Conservation (phyloP, 371 early-diverging fungal species). For the Saksenaea oblongispora region DNA sequence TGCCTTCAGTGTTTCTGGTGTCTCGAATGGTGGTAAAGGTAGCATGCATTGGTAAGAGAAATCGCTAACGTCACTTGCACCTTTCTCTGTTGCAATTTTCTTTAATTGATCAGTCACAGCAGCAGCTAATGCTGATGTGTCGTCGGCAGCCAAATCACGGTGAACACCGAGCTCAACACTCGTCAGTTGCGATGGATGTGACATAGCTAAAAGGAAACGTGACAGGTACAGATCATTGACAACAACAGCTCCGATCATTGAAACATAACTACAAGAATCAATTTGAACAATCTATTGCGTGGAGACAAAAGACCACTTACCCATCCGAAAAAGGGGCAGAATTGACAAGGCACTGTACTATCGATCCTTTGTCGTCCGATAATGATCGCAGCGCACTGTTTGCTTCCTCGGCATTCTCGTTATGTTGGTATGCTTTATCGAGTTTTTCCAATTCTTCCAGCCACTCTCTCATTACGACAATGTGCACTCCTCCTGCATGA, state of each 20-base stretch:
- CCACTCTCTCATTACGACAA: slow-evolving; percentile 28
- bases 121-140: slow-evolving; percentile 2
- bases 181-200: slow-evolving; percentile 24
- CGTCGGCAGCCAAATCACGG: not conserved
- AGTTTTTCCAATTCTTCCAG: slow-evolving; percentile 22
- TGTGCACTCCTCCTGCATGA: slow-evolving; percentile 39
- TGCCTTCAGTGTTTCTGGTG: slow-evolving; percentile 21
- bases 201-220: slow-evolving; percentile 33
- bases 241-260: slow-evolving; percentile 35
- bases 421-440: slow-evolving; percentile 6
- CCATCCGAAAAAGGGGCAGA: slow-evolving; percentile 7
- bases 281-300: not conserved
- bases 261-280: slow-evolving; percentile 11
- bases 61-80: not conserved
- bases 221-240: slow-evolving; percentile 43
- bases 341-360: slow-evolving; percentile 12
- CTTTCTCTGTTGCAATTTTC: not conserved
- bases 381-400: slow-evolving; percentile 13
- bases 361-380: slow-evolving; percentile 23
- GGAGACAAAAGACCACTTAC: not conserved
- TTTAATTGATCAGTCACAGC: slow-evolving; percentile 27
- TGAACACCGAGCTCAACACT: slow-evolving; percentile 29
- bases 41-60: slow-evolving; percentile 19
- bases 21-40: slow-evolving; percentile 31
- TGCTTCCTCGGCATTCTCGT: slow-evolving; percentile 4